Percentiles rank a stretch among this genome's conserved stretches.
Conservation (phyloP, 192 early-diverging fungal species). For the Lobosporangium transversale region DNA sequence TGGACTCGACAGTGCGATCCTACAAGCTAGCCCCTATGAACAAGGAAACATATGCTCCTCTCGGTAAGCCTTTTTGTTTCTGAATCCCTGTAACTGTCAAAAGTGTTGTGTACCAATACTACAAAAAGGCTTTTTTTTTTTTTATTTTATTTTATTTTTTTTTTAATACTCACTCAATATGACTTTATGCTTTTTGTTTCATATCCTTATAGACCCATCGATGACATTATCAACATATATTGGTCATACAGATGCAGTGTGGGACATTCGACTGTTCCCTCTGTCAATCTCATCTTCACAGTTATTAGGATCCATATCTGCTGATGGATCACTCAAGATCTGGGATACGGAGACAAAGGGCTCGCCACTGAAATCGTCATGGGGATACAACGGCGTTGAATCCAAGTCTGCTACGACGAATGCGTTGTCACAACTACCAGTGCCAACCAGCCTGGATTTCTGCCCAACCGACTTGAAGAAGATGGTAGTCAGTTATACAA, state of each 20-base stretch:
- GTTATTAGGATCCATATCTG: conserved; percentile 77
- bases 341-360: conserved; percentile 71
- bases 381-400: conserved; percentile 53
- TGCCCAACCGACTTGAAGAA: conserved; percentile 64
- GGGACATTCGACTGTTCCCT: conserved; percentile 81
- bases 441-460: conserved; percentile 79
- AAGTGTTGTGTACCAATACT: neutral
- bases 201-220: conserved; percentile 53
- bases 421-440: conserved; percentile 6
- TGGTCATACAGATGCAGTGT: conserved; percentile 87
- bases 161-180: neutral
- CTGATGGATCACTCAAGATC: conserved; percentile 83
- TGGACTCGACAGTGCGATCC: conserved; percentile 76
- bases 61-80: no score
- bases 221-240: conserved; percentile 69
- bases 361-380: conserved; percentile 61
- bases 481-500: conserved; percentile 71
- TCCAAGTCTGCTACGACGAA: neutral
- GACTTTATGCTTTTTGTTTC: neutral
- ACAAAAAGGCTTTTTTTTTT: neutral
- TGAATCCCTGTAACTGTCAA: conserved; percentile 10
- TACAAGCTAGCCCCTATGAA: conserved; percentile 69
- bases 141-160: neutral
- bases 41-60: conserved; percentile 64
- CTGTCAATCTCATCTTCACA: conserved; percentile 55